Percentiles rank a stretch among this genome's conserved stretches.
These are phyloP conservation scores for Cordyceps militaris DNA, from an alignment of 2,329 filamentous ascomycete species.

Conservation along the genomic window DNA sequence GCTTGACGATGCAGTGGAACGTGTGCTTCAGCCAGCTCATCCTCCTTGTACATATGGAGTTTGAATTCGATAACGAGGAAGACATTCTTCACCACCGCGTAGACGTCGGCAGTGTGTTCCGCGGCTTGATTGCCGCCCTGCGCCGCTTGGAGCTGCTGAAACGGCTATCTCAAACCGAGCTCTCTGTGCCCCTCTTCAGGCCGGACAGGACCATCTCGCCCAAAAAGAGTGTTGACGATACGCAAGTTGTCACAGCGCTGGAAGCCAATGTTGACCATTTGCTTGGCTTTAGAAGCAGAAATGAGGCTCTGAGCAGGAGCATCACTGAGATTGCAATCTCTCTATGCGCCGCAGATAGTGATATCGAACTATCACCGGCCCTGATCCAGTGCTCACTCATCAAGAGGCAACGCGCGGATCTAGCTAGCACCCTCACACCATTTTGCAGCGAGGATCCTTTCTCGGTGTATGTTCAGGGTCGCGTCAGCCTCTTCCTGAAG, in stretches of 20 bases:
- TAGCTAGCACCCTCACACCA: slow-evolving; percentile 49
- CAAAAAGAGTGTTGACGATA: slow-evolving; percentile 39
- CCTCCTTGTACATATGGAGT: slow-evolving; percentile 79
- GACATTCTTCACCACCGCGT: slow-evolving; percentile 54
- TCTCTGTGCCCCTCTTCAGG: slow-evolving; percentile 42
- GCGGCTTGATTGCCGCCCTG: slow-evolving; percentile 62
- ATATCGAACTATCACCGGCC: slow-evolving; percentile 55
- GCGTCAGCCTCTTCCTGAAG: slow-evolving; percentile 65
- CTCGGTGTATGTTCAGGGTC: slow-evolving; percentile 77
- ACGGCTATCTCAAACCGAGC: slow-evolving; percentile 57
- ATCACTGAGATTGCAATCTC: slow-evolving; percentile 62
- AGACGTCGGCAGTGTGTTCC: slow-evolving; percentile 63
- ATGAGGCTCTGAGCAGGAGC: slow-evolving; percentile 47
- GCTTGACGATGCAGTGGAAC: slow-evolving; percentile 62
- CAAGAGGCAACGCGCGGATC: slow-evolving; percentile 51
- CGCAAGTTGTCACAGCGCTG: slow-evolving; percentile 48
- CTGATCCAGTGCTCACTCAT: slow-evolving; percentile 57
- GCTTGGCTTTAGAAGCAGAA: slow-evolving; percentile 49
- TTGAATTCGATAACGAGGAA: slow-evolving; percentile 68
- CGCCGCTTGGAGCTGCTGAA: slow-evolving; percentile 65
- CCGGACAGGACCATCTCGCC: slow-evolving; percentile 26
- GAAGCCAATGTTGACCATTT: slow-evolving; percentile 57
- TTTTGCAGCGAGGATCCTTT: slow-evolving; percentile 53
- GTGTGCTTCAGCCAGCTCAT: slow-evolving; percentile 77
- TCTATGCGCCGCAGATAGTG: slow-evolving; percentile 56